phyloP scores from a whole-genome alignment of 2,329 filamentous ascomycete genomes.

The Aspergillus udagawae region DNA sequence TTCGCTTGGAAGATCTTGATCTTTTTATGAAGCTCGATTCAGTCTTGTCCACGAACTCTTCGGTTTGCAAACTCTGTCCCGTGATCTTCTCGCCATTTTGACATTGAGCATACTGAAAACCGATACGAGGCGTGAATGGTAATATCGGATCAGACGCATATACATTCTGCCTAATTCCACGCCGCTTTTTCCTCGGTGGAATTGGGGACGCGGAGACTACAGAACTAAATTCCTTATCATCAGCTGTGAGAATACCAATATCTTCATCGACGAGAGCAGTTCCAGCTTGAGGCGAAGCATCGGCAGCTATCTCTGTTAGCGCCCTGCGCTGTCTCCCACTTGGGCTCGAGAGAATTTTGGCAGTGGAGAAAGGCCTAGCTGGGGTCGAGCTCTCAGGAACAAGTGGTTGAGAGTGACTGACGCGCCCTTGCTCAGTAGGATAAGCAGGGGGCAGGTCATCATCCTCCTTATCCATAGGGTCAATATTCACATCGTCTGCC shows the following conservation, averaged over 20 bases:
- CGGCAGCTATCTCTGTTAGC: constrained; percentile 41
- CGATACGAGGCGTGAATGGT: constrained; percentile 23
- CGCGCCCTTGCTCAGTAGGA: constrained; percentile 14
- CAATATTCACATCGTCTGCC: constrained; percentile 19
- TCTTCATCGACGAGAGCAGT: constrained; percentile 30
- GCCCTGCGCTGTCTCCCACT: constrained; percentile 34
- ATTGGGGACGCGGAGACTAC: constrained; percentile 30
- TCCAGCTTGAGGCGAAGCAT: constrained; percentile 37
- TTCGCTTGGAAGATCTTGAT: constrained; percentile 19
- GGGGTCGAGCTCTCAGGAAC: constrained; percentile 22
- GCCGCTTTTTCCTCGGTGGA: constrained; percentile 35
- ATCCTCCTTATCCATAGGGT: constrained; percentile 31
- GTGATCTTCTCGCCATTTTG: constrained; percentile 10
- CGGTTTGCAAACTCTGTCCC: constrained; percentile 11
- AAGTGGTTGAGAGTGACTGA: constrained; percentile 17
- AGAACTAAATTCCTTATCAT: constrained; percentile 38
- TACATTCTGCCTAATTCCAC: constrained; percentile 30
- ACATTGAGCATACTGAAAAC: constrained; percentile 13
- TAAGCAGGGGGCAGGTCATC: constrained; percentile 35
- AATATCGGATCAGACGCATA: constrained; percentile 27
- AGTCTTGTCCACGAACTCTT: constrained; percentile 10
- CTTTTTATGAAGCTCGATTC: constrained; percentile 18
- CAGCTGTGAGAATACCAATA: constrained; percentile 35
- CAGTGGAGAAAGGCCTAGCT: constrained; percentile 19
- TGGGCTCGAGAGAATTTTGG: constrained; percentile 36